Evolutionary conservation across 768 basidiomycete genomes (phyloP), one percentile per base, ranked within the genome.

Genomic region (Glaciozyma martinii): DNA sequence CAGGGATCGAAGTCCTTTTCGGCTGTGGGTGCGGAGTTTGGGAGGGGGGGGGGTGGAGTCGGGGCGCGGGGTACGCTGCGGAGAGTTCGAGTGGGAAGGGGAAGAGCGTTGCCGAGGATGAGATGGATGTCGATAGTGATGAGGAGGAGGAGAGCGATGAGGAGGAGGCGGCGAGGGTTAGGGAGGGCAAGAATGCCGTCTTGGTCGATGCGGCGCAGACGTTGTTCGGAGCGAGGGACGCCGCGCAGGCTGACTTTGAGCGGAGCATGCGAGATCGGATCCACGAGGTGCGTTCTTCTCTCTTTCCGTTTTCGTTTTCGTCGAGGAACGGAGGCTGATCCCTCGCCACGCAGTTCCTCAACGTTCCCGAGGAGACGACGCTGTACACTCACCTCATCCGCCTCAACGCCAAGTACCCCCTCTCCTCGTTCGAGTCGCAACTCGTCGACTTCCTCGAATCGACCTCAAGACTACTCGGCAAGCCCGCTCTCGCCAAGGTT

Each of bases 221-320:
- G 33, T 59, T 67, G 42, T 67, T 72, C 18, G 66, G 71, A 0
- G 32, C 56, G 13, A 13, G 67, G 54, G 66, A 71, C 37, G 78
- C 76, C 29, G 82, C 84, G 9, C 87, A 89, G 73, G 83, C 65
- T 4, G 88, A 89, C 72, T 91, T 84, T 71, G 85, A 83, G 72
- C 74, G 76, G 46, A 87, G 89, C 79, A 89, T 92, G 88, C 78
- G 79, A 58, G 85, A 85, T 62, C 78, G 89, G 56, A 75, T 89
- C 62, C 78, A 82, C 67, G 81, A 84, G 79, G 90, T 89, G 27
- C 18, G 66, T 21, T 23, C n/a, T 18, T 32, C 33, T 4, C 42
- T 32, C 32, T 3, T 37, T 54, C 44, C 32, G 3, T 16, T 13
- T 9, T 25, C 19, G 1, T 19, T 44, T 23, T 2, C 2, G n/a